Evolutionary conservation across 768 basidiomycete genomes (phyloP).

Genomic region (Hemileccinum rubropunctum): DNA sequence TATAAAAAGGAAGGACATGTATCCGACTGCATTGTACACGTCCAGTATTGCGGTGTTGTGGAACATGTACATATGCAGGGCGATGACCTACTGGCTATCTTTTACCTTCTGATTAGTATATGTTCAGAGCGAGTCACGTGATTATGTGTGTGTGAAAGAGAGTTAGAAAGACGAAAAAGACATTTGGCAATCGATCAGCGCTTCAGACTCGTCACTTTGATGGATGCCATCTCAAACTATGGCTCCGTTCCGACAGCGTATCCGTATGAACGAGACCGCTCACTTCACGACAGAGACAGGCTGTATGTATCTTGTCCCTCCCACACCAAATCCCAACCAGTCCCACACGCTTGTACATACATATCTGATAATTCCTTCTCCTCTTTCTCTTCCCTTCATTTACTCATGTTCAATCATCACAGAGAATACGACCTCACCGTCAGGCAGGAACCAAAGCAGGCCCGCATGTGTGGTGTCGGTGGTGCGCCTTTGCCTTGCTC

Average conservation of each 20-base stretch:
- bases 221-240: conserved; percentile 27
- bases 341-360: not conserved
- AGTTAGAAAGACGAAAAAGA: not conserved
- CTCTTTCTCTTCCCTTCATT: not conserved
- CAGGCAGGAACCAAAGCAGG: conserved; percentile 90
- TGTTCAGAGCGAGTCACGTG: conserved; percentile 18
- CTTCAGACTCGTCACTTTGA: conserved; percentile 7
- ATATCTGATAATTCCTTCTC: conserved; percentile 13
- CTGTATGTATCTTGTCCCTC: conserved; percentile 24
- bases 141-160: conserved; percentile 5
- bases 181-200: conserved; percentile 14
- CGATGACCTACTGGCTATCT: too few species aligned
- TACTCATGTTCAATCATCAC: conserved; percentile 12
- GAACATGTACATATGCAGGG: too few species aligned
- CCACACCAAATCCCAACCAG: too few species aligned
- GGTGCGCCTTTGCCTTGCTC: conserved; percentile 53
- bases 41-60: too few species aligned
- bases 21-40: too few species aligned
- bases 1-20: too few species aligned
- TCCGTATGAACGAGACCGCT: conserved; percentile 29
- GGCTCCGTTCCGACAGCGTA: conserved; percentile 25
- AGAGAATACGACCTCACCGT: conserved; percentile 86
- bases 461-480: conserved; percentile 87
- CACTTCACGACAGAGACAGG: conserved; percentile 34
- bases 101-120: too few species aligned